phyloP scores from a whole-genome alignment of 371 early-diverging fungal genomes.

The Choanephora cucurbitarum region DNA sequence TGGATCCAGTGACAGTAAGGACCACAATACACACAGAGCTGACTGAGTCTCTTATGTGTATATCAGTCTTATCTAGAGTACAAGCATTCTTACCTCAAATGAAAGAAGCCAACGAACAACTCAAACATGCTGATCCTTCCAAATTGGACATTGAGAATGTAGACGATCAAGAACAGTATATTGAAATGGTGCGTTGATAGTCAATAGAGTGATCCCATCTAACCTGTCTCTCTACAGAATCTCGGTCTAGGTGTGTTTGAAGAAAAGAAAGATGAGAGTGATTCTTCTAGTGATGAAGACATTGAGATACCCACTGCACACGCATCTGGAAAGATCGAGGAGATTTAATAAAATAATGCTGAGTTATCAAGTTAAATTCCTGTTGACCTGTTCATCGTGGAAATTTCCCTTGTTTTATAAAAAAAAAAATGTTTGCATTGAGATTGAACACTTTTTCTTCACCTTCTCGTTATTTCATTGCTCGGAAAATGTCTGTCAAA shows the following conservation, averaged over 20 bases:
- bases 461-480: constrained; percentile 4
- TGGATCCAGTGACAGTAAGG: constrained; percentile 37
- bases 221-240: constrained; percentile 28
- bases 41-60: too few relatives aligned
- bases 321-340: constrained; percentile 22
- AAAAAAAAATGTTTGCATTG: too few relatives aligned
- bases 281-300: constrained; percentile 28
- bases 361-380: neutral
- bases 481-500: constrained; percentile 13
- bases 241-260: constrained; percentile 66
- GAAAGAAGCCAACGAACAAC: constrained; percentile 54
- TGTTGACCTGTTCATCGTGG: neutral
- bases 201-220: neutral
- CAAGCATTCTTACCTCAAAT: constrained; percentile 62
- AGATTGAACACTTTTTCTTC: neutral
- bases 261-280: constrained; percentile 34
- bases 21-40: too few relatives aligned
- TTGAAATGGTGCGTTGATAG: constrained; percentile 68
- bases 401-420: neutral
- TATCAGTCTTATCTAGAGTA: constrained; percentile 57
- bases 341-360: constrained; percentile 2
- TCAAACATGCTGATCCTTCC: constrained; percentile 39
- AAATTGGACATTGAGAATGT: constrained; percentile 61
- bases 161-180: constrained; percentile 54
- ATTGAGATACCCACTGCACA: constrained; percentile 42